Evolutionary conservation across 495 filamentous ascomycete genomes (phyloP), one percentile per base, ranked within the genome.

Genomic region (Bacidia gigantensis): DNA sequence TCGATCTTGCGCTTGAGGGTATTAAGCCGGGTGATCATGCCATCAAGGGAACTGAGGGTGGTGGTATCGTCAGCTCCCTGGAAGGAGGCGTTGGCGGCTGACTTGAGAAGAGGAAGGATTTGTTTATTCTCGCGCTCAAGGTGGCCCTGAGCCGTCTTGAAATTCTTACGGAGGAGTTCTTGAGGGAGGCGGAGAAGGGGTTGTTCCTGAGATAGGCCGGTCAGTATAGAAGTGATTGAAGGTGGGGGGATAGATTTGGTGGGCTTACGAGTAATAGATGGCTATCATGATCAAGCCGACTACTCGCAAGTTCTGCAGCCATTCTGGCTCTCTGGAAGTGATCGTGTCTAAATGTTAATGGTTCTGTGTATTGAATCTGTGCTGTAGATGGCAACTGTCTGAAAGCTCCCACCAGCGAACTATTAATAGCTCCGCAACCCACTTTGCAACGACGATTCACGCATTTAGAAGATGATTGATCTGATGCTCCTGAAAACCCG

Each of bases 131-230:
- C 84, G 58, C 82, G 80, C 62, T 97, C 92, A 60, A 93, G 77
- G 51, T 78, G 69, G 55, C 83, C 78, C 62, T 94, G 92, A 18
- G 87, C 82, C 0, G 80, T 77, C 61, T 95, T 94, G 70, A 96
- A 89, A 64, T 94, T 97, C 62, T 87, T 84, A 50, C 92, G 84
- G 40, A 87, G 79, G 50, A 97, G 80, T 65, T 96, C 90, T 65
- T 87, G 79, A 20, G 92, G 92, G 2, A 96, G 74, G 20, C 88
- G 84, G 58, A 98, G 83, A 55, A 96, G 86, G 22, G 92, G 84
- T 79, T 97, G 90, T 65, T 98, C 92, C 89, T 95, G 49, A 24
- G 41, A 20, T 3, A 49, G 46, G n/a, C 17, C 14, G 29, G 52
- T 58, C 29, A 61, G 41, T 54, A 32, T 46, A 18, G 18, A 18